These are phyloP conservation scores for Kodamaea kakaduensis DNA, from an alignment of 805 yeast genomes.

Conservation along the genomic window DNA sequence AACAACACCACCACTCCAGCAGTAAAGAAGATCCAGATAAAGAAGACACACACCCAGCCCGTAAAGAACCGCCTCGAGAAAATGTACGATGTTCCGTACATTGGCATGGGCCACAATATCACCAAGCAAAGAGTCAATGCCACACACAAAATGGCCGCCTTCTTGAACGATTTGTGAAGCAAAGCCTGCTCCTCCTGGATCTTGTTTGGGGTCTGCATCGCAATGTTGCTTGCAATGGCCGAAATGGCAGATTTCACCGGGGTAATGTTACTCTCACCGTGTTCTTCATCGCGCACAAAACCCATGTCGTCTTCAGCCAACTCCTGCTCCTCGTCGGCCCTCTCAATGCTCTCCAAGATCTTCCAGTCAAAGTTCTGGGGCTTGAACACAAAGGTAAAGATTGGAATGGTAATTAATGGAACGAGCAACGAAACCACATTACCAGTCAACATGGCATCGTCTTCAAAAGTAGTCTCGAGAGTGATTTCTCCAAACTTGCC, in stretches of 20 bases:
- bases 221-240: constrained; percentile 37
- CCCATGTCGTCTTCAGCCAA: constrained; percentile 23
- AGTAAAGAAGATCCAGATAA: constrained; percentile 75
- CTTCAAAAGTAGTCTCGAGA: constrained; percentile 61
- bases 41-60: constrained; percentile 82
- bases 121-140: constrained; percentile 60
- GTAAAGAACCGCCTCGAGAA: constrained; percentile 76
- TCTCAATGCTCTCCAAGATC: constrained; percentile 51
- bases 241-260: constrained; percentile 38
- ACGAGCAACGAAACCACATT: constrained; percentile 78
- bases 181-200: constrained; percentile 47
- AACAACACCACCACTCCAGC: constrained; percentile 59
- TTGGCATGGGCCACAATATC: constrained; percentile 90
- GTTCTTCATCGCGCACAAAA: constrained; percentile 11
- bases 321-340: constrained; percentile 73
- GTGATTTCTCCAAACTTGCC: constrained; percentile 28
- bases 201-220: constrained; percentile 20
- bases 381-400: constrained; percentile 59
- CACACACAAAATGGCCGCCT: constrained; percentile 58
- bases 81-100: constrained; percentile 77
- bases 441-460: constrained; percentile 86
- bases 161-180: constrained; percentile 54
- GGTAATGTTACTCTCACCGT: constrained; percentile 19
- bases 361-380: constrained; percentile 76
- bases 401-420: constrained; percentile 63